Percentiles rank a stretch among this genome's conserved stretches.
Conservation (phyloP, 805 yeast genomes). For the Wickerhamiella azymoides region DNA sequence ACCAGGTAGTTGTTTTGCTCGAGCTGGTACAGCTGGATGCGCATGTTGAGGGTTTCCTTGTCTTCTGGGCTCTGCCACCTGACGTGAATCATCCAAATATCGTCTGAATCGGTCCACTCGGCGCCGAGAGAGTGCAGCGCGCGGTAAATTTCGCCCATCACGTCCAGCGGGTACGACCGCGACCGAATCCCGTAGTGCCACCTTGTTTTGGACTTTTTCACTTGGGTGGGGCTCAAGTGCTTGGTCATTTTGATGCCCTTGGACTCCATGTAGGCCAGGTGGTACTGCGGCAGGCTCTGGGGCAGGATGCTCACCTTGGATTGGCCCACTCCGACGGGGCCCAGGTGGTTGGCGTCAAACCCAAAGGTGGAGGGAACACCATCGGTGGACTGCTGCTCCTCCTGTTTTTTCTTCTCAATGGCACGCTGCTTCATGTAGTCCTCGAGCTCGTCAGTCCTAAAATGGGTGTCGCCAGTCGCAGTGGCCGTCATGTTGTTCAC, state of each 20-base stretch:
- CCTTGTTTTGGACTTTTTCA: slow-evolving; percentile 81
- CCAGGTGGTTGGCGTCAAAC: slow-evolving; percentile 27
- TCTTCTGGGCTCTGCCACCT: slow-evolving; percentile 60
- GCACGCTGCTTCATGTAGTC: slow-evolving; percentile 10
- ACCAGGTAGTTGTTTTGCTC: slow-evolving; percentile 94
- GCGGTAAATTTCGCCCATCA: slow-evolving; percentile 95
- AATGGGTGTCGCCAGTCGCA: slow-evolving; percentile 9
- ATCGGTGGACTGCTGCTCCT: slow-evolving; percentile 6
- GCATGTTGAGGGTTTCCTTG: slow-evolving; percentile 81
- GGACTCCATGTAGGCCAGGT: slow-evolving; percentile 78
- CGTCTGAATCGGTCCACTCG: slow-evolving; percentile 96
- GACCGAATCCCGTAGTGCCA: slow-evolving; percentile 99
- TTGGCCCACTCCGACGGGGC: slow-evolving; percentile 22
- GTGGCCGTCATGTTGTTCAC: slow-evolving; percentile 44
- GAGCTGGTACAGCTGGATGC: slow-evolving; percentile 85
- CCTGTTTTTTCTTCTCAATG: slow-evolving; percentile 6
- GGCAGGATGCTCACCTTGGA: slow-evolving; percentile 88
- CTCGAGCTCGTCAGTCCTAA: slow-evolving; percentile 6
- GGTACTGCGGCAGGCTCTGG: slow-evolving; percentile 85
- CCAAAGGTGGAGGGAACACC: slow-evolving; percentile 28
- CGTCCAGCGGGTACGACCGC: slow-evolving; percentile 90
- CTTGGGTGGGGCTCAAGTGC: slow-evolving; percentile 31
- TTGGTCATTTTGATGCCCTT: slow-evolving; percentile 36
- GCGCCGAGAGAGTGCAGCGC: slow-evolving; percentile 90
- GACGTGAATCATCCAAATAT: slow-evolving; percentile 88